Base-by-base conservation (phyloP, 495 filamentous ascomycete genomes). In the Lasiosphaeris hirsuta region DNA sequence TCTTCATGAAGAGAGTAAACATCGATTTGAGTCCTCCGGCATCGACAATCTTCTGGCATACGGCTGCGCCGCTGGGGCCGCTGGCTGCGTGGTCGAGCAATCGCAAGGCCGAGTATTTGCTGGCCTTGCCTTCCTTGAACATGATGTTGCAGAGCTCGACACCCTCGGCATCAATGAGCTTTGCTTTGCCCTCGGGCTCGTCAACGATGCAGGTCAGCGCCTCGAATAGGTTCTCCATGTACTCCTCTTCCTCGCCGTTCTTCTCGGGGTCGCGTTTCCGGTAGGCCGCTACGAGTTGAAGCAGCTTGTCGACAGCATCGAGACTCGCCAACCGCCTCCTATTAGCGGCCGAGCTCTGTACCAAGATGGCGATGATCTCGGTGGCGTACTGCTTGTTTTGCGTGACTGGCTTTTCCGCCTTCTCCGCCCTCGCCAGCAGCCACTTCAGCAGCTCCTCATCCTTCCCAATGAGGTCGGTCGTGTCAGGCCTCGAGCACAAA, bases 381-480 rank as follows among this genome's bases (percentile, higher is more conserved):
- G 94, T 90, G 0, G 91, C 82, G 64, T 97, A 99, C 68, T 96
- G 94, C 68, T 92, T 96, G 70, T 99, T 99, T 71, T 99, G 94
- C 19, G 78, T 76, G 7, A 81, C 69, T 2, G 66, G 61, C 10
- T 47, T 51, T 57, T 80, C 76, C 23, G 50, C 56, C n/a, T 40
- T 50, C 50, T 67, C 67, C 39, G 67, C 72, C 15, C 95, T 83
- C 19, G 78, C 74, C 13, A 96, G 72, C 7, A 97, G 80, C 90
- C 90, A 96, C 23, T 78, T 74, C 8, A 97, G 69, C 6, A 96
- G 66, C 6, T 74, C 74, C 0, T 84, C 82, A 51, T 90, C 83
- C 47, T 78, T 72, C 10, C 86, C 88, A 47, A 97, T 84, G 46
- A 76, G 83, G 63, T 90, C 88, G 33, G 72, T 69, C 13, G 84